These are phyloP conservation scores for Aspergillus ostianus DNA, from an alignment of 495 filamentous ascomycete genomes.

Conservation along the genomic window DNA sequence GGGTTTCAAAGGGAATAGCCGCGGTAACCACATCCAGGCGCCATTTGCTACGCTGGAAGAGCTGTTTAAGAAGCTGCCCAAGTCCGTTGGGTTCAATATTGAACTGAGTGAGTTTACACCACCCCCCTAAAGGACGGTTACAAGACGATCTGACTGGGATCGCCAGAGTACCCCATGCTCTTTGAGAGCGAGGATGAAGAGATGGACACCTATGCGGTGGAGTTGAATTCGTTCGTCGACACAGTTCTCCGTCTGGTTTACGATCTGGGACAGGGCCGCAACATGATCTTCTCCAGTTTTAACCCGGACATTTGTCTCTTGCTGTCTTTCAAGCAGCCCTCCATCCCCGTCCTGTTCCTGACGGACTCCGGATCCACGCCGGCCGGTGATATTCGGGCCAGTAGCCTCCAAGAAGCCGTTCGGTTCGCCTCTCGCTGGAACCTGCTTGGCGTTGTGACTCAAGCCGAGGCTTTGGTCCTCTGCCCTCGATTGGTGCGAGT, in stretches of 20 bases:
- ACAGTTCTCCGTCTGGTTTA: conserved; percentile 88
- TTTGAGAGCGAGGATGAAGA: conserved; percentile 90
- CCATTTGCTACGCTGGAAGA: conserved; percentile 95
- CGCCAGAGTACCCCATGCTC: conserved; percentile 88
- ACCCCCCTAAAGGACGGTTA: conserved; percentile 23
- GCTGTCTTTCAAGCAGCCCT: conserved; percentile 93
- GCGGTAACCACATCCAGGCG: conserved; percentile 89
- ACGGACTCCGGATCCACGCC: conserved; percentile 76
- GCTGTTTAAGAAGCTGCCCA: conserved; percentile 80
- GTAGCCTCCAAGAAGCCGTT: conserved; percentile 90
- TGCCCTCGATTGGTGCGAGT: conserved; percentile 89
- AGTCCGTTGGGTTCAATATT: conserved; percentile 90
- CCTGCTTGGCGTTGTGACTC: conserved; percentile 81
- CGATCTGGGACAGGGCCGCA: conserved; percentile 65
- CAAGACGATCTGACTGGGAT: conserved; percentile 30
- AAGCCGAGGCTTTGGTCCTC: conserved; percentile 79
- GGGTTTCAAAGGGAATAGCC: conserved; percentile 93
- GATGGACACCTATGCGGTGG: conserved; percentile 96
- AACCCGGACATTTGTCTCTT: conserved; percentile 95
- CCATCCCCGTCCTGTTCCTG: conserved; percentile 90
- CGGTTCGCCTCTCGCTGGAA: conserved; percentile 95
- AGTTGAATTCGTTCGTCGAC: conserved; percentile 96
- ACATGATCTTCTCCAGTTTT: conserved; percentile 94
- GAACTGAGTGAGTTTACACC: conserved; percentile 70
- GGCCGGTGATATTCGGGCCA: conserved; percentile 87